phyloP scores from a whole-genome alignment of 2,329 filamentous ascomycete genomes.

The Cryphonectria carpinicola region DNA sequence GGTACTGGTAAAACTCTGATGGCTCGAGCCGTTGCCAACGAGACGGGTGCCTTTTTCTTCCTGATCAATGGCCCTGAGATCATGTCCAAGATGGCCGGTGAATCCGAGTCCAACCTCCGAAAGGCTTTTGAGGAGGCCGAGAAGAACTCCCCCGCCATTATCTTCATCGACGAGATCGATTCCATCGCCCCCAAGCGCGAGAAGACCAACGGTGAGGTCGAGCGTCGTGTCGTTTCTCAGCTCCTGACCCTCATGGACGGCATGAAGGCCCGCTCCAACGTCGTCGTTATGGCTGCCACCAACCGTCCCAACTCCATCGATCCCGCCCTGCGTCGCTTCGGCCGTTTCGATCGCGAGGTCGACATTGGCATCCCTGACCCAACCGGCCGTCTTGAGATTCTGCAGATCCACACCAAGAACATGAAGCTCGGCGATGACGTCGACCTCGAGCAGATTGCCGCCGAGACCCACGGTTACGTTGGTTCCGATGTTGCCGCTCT shows the following conservation, averaged over 20 bases:
- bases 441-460: slow-evolving; percentile 92
- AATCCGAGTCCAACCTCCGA: slow-evolving; percentile 96
- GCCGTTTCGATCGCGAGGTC: slow-evolving; percentile 98
- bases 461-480: slow-evolving; percentile 98
- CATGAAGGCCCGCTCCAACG: slow-evolving; percentile 98
- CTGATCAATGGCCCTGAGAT: slow-evolving; percentile 99
- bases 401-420: slow-evolving; percentile 99
- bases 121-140: slow-evolving; percentile 99
- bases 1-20: slow-evolving; percentile 99
- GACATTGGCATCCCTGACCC: slow-evolving; percentile 98
- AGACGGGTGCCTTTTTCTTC: slow-evolving; percentile 99
- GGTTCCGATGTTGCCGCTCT: slow-evolving; percentile 98
- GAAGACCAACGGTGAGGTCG: slow-evolving; percentile 98
- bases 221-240: slow-evolving; percentile 97
- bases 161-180: slow-evolving; percentile 99
- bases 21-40: slow-evolving; percentile 97
- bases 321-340: slow-evolving; percentile 94
- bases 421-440: slow-evolving; percentile 99
- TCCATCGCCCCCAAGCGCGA: slow-evolving; percentile 99
- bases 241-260: slow-evolving; percentile 96
- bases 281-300: slow-evolving; percentile 98
- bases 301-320: slow-evolving; percentile 99
- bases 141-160: slow-evolving; percentile 99
- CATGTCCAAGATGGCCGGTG: slow-evolving; percentile 99
- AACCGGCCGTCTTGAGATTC: slow-evolving; percentile 96